Percentiles rank a stretch among this genome's conserved stretches.
phyloP scores from a whole-genome alignment of 768 basidiomycete species.

The Pholiota microspora region DNA sequence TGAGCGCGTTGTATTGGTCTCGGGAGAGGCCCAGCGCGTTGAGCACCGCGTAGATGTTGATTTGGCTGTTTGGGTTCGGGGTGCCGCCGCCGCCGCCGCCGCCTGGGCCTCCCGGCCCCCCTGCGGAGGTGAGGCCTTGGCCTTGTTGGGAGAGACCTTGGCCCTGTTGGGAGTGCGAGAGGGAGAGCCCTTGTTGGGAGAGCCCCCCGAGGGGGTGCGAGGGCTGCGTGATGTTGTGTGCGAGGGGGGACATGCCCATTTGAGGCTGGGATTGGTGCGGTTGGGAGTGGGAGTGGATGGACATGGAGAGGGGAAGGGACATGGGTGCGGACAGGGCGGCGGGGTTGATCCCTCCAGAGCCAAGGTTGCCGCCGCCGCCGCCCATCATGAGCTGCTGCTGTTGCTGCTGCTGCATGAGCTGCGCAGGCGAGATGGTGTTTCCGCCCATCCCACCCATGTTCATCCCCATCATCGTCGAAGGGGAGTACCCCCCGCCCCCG shows the following conservation, averaged over 20 bases:
- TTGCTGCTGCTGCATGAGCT: conserved; percentile 18
- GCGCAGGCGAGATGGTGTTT: conserved; percentile 8
- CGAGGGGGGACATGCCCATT: no score
- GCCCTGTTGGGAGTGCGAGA: no score
- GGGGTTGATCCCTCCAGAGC: conserved; percentile 8
- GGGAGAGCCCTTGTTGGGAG: no score
- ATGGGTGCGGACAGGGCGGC: conserved; percentile 1
- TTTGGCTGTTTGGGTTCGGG: no score
- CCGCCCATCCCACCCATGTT: not conserved
- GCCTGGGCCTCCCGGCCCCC: not conserved
- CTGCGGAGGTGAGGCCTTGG: no score
- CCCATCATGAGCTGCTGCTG: conserved; percentile 14
- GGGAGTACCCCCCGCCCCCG: not conserved
- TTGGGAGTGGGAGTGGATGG: no score
- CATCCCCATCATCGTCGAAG: not conserved
- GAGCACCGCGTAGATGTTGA: conserved; percentile 21
- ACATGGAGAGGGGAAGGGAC: not conserved
- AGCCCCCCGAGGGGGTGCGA: no score
- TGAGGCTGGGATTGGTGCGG: not conserved
- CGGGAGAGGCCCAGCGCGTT: conserved; percentile 24
- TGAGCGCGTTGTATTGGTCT: conserved; percentile 28
- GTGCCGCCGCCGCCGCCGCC: not conserved
- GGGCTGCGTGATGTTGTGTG: no score
- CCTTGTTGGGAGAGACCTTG: no score
- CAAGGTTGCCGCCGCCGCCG: conserved; percentile 6